Evolutionary conservation across 2,329 filamentous ascomycete genomes (phyloP), one percentile per base, ranked within the genome.

Genomic region (Cercospora janseana): DNA sequence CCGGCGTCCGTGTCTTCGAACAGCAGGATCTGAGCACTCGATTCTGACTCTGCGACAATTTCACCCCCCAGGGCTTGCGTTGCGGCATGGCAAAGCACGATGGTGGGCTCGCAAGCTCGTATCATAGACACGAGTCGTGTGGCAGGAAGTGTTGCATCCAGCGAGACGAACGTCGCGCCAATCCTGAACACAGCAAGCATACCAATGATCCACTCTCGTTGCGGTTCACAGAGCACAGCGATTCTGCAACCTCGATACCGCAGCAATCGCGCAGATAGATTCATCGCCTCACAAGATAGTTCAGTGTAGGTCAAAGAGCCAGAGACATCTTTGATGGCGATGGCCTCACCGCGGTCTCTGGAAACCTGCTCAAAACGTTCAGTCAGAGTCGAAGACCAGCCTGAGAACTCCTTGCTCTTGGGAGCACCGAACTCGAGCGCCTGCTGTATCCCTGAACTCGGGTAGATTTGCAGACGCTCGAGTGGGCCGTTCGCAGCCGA

Each of bases 131-230:
- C 27, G 4, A 51, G 49, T 18, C 56, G 24, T 18, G 37, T 26
- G 18, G 29, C 21, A 37, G 55, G 52, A 12, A 57, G 49, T 18
- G 51, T 58, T 21, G 54, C 41, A 20, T 58, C 56, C 9, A 54
- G 48, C n/a, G 56, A 49, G 18, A 56, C 46, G 21, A 52, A 54
- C 1, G 45, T 49, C 1, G 40, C 50, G 13, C 56, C 54, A 2
- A 46, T 20, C 16, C 50, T 45, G 9, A 50, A 42, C 10, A 50
- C 44, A 4, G 48, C 54, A 28, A 54, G 51, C 50, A 56, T 54
- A n/a, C 47, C 34, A 26, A 52, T 21, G 3, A 54, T 32, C 47
- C 51, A 52, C 3, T 52, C 41, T 37, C 47, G 38, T 31, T 45
- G 42, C 1, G 53, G 54, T 23, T 52, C 47, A 15, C 50, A 52